Conservation (phyloP, 164 flowering plant genomes). For the Kingdonia uniflora region DNA sequence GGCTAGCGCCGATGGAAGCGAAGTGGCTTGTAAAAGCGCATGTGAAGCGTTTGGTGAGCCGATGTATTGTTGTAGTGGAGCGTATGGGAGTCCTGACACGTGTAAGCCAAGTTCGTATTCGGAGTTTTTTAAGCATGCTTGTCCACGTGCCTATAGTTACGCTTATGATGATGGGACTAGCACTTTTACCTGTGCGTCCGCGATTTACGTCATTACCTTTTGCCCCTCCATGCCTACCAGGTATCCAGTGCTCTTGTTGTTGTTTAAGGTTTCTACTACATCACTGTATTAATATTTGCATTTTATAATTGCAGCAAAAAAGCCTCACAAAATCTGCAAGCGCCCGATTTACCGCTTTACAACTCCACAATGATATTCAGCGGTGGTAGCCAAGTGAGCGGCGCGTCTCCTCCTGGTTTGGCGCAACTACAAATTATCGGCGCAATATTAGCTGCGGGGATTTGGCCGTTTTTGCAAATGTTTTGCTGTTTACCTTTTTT, state of each 20-base stretch:
- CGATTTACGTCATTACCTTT: constrained; percentile 74
- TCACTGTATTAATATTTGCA: too few species aligned
- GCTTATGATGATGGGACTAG: constrained; percentile 81
- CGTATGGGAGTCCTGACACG: constrained; percentile 45
- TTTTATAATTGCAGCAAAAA: constrained; percentile 45
- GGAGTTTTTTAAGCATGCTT: constrained; percentile 52
- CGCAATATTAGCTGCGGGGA: constrained; percentile 19
- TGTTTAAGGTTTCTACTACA: neutral
- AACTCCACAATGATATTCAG: constrained; percentile 50
- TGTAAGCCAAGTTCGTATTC: constrained; percentile 68
- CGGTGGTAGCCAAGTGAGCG: constrained; percentile 25
- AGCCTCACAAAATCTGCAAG: constrained; percentile 20
- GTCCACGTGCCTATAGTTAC: constrained; percentile 89
- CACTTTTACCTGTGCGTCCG: constrained; percentile 69
- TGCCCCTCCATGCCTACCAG: constrained; percentile 66
- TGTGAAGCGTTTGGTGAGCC: constrained; percentile 67
- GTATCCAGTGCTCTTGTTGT: constrained; percentile 18
- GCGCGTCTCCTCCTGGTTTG: constrained; percentile 20
- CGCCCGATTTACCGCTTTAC: constrained; percentile 16
- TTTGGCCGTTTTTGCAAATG: constrained; percentile 25
- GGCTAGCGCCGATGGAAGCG: constrained; percentile 17
- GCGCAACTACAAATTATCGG: constrained; percentile 5
- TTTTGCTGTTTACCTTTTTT: constrained; percentile 15
- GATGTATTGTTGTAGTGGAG: constrained; percentile 77
- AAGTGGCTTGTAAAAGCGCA: constrained; percentile 76